These are phyloP conservation scores for Wickerhamiella slavikovae DNA, from an alignment of 805 yeast species.

Conservation along the genomic window DNA sequence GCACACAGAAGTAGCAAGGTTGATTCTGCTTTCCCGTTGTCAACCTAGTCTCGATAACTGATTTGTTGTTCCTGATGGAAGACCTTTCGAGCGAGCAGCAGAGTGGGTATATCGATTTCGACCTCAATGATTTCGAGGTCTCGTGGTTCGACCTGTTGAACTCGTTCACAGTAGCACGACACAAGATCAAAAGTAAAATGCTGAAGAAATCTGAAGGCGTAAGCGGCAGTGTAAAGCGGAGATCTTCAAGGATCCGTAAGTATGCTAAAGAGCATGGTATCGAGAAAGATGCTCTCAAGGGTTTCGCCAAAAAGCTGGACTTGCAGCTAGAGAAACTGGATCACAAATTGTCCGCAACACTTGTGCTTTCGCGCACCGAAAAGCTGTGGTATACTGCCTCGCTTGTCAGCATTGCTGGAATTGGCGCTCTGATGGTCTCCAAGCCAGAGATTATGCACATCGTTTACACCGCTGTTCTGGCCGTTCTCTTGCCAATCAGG, in stretches of 20 bases:
- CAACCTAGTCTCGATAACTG: background rate
- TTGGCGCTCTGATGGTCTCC: constrained; percentile 61
- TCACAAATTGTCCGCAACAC: constrained; percentile 6
- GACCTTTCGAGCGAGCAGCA: background rate
- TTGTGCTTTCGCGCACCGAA: constrained; percentile 29
- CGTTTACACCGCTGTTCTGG: constrained; percentile 42
- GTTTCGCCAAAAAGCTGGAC: constrained; percentile 11
- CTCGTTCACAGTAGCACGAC: constrained; percentile 14
- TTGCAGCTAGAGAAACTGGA: constrained; percentile 16
- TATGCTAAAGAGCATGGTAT: constrained; percentile 3
- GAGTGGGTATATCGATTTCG: constrained; percentile 4
- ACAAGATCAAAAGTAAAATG: constrained; percentile 13
- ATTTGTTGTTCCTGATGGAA: too few relatives aligned
- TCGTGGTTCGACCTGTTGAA: constrained; percentile 18
- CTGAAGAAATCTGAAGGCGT: constrained; percentile 6
- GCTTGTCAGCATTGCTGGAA: constrained; percentile 40
- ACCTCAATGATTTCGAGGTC: constrained; percentile 12
- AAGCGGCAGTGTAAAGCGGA: constrained; percentile 3
- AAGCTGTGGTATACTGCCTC: constrained; percentile 66
- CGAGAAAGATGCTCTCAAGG: constrained; percentile 13
- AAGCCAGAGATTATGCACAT: constrained; percentile 61
- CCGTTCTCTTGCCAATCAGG: constrained; percentile 61
- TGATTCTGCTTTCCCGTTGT: background rate
- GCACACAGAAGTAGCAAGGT: too few relatives aligned
- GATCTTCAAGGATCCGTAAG: constrained; percentile 1